Base-by-base conservation (phyloP, 208 protist species). In the Trypanosoma mega region DNA sequence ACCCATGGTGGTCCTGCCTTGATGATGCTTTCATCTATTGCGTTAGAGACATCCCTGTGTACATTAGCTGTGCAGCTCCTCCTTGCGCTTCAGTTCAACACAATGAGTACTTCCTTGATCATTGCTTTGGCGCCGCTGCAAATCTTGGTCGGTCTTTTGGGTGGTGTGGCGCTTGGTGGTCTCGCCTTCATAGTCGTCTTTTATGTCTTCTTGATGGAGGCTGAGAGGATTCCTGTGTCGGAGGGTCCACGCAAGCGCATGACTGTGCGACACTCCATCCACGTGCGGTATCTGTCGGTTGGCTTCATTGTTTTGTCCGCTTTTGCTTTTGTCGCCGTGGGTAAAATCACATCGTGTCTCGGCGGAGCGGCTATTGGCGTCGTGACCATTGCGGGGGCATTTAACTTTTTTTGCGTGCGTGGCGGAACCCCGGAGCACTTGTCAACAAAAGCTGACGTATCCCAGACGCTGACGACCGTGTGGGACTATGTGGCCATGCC, bases 401-500 rank as follows among this genome's bases (percentile, higher is more conserved):
- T 86, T 65, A 80, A 71, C 60, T 72, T 70, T 64, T 56, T 81
- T 8, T 82, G 80, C 52, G 63, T 76, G 8, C 72, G 63, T 11
- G 63, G 69, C 6, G 68, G 66, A 30, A 78, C 51, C 23, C 34
- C 58, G 7, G 69, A 79, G 18, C 72, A 77, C 60, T 33, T 76
- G 24, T 59, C 43, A 0, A 53, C 74, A 16, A 78, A 72, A 64
- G 60, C 58, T 21, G 74, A 86, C 50, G 62, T 86, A 62, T 61
- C 67, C 45, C 70, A 79, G 43, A 66, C 55, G 2, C 65, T 82
- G 20, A 69, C 74, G 0, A 77, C 65, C 3, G 46, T 82, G 24
- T 86, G 75, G 75, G 75, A 82, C 33, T 86, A 82, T 58, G 56
- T 77, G 36, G 74, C 72, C 5, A 86, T 86, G 80, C 80, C 80